Evolutionary conservation across 805 yeast genomes (phyloP).

Genomic region (Suhomyces sp.): DNA sequence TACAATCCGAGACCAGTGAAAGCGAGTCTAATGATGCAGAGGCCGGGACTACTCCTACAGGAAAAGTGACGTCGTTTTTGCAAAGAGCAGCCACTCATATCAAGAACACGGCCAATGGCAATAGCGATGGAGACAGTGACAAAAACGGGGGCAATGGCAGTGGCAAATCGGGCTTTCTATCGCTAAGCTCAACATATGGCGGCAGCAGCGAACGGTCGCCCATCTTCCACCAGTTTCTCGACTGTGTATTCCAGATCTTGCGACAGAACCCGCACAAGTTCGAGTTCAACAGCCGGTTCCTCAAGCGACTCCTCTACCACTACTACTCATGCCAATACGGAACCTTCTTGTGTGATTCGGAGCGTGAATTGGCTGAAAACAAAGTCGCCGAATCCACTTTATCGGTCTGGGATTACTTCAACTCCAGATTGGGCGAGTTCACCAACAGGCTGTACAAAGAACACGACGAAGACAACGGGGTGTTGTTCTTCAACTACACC

Average conservation of each 20-base stretch:
- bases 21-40: background rate
- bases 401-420: conserved; percentile 92
- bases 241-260: conserved; percentile 77
- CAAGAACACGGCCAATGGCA: conserved; percentile 30
- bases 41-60: conserved; percentile 1
- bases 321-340: conserved; percentile 94
- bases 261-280: conserved; percentile 69
- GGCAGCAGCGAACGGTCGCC: conserved; percentile 61
- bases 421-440: conserved; percentile 71
- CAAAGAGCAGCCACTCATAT: conserved; percentile 42
- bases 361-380: conserved; percentile 49
- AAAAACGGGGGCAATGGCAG: conserved; percentile 9
- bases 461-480: conserved; percentile 25
- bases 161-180: conserved; percentile 20
- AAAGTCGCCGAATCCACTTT: conserved; percentile 51
- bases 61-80: conserved; percentile 35
- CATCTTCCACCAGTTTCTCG: conserved; percentile 89
- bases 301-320: conserved; percentile 83
- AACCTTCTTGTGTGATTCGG: conserved; percentile 75
- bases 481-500: conserved; percentile 57
- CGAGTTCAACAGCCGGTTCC: conserved; percentile 85
- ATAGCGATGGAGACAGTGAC: conserved; percentile 8
- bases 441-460: conserved; percentile 46
- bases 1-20: background rate
- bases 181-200: conserved; percentile 29